Percentiles rank a stretch among this genome's conserved stretches.
phyloP scores from a whole-genome alignment of 2,329 filamentous ascomycete genomes.

The Aspergillus ruber region DNA sequence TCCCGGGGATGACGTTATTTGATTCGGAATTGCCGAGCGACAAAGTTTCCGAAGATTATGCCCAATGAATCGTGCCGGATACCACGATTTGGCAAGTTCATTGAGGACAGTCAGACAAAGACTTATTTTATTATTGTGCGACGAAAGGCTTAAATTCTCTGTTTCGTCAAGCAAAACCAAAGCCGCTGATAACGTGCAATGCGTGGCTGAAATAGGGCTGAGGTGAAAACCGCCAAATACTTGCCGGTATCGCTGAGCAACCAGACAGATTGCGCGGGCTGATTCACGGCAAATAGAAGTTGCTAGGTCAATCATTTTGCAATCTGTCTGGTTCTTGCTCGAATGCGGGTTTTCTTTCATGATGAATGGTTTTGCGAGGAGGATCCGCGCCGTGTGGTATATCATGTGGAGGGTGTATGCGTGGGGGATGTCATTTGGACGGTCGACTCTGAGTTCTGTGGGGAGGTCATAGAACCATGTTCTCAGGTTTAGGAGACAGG shows the following conservation, averaged over 20 bases:
- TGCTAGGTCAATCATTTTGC: constrained; percentile 5
- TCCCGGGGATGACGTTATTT: no score
- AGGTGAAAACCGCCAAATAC: constrained; percentile 28
- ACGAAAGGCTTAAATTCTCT: not conserved
- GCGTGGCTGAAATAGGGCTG: constrained; percentile 30
- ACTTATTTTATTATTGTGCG: not conserved
- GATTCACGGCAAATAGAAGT: constrained; percentile 14
- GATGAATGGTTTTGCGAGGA: constrained; percentile 27
- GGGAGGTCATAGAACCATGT: constrained; percentile 32
- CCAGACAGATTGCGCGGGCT: constrained; percentile 16
- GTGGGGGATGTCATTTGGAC: constrained; percentile 19
- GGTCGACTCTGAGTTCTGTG: constrained; percentile 22
- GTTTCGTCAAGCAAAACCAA: constrained; percentile 10
- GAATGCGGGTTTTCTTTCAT: not conserved
- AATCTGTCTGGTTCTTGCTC: not conserved
- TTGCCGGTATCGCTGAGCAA: constrained; percentile 26
- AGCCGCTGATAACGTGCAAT: constrained; percentile 30
- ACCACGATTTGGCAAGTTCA: not conserved
- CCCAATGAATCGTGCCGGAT: not conserved
- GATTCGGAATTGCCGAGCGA: no score
- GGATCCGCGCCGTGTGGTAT: constrained; percentile 28
- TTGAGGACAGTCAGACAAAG: not conserved
- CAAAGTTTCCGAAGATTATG: not conserved
- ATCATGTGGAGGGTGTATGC: constrained; percentile 29
- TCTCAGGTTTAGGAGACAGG: constrained; percentile 26